phyloP scores from a whole-genome alignment of 768 basidiomycete species.

The Russula vinacea region DNA sequence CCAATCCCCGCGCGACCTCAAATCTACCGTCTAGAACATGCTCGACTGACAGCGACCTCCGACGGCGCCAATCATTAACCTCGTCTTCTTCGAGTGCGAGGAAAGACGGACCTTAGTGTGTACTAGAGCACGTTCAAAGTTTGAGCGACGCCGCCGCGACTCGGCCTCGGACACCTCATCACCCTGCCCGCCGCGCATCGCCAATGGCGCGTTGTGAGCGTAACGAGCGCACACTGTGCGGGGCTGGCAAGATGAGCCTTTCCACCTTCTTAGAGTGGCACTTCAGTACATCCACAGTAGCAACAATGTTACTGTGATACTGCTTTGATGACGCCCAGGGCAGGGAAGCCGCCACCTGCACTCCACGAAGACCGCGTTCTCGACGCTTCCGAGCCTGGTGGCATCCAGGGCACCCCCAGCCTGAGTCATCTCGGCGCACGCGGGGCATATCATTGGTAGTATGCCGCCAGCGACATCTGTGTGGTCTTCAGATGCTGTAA shows the following conservation, averaged over 20 bases:
- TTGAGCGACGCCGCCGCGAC: constrained; percentile 80
- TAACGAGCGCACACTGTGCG: constrained; percentile 62
- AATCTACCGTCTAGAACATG: constrained; percentile 84
- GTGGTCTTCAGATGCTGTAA: too few species aligned
- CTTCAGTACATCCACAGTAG: background rate
- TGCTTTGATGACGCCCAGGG: constrained; percentile 10
- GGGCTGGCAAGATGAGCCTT: constrained; percentile 45
- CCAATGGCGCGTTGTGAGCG: constrained; percentile 82
- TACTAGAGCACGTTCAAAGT: constrained; percentile 89
- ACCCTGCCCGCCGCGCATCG: constrained; percentile 61
- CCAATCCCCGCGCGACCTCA: constrained; percentile 82
- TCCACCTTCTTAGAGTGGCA: constrained; percentile 31
- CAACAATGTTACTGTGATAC: constrained; percentile 9
- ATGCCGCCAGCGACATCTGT: constrained; percentile 37
- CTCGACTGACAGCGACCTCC: constrained; percentile 59
- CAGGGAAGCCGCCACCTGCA: constrained; percentile 13
- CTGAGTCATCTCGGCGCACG: constrained; percentile 55
- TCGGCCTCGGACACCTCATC: constrained; percentile 67
- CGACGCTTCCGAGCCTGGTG: constrained; percentile 56
- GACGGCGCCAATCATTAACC: constrained; percentile 69
- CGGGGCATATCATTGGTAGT: constrained; percentile 64
- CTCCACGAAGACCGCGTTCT: constrained; percentile 60
- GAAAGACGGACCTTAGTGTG: constrained; percentile 66
- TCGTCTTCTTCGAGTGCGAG: constrained; percentile 70
- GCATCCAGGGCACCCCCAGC: constrained; percentile 41